phyloP scores from a whole-genome alignment of 2,329 filamentous ascomycete species.

The Ophiobolus disseminans region DNA sequence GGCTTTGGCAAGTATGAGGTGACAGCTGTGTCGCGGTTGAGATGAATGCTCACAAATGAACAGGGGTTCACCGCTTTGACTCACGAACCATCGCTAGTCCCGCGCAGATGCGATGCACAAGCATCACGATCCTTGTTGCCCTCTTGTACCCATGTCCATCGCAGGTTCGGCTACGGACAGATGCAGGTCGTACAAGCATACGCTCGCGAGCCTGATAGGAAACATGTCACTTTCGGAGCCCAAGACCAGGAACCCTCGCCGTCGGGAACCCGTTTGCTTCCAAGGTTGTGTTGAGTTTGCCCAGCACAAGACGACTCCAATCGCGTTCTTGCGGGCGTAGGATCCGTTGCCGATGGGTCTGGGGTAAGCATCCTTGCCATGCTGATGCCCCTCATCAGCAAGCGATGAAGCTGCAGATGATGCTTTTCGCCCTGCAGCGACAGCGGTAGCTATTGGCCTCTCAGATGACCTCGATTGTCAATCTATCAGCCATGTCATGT shows the following conservation, averaged over 20 bases:
- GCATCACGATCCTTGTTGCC: not conserved
- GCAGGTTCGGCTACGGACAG: not conserved
- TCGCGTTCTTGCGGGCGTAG: not conserved
- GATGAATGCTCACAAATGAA: too few species aligned
- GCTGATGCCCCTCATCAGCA: not conserved
- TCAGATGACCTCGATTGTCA: not conserved
- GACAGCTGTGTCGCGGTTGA: too few species aligned
- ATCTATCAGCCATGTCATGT: too few species aligned
- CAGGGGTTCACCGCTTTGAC: conserved; percentile 1
- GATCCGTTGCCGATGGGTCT: not conserved
- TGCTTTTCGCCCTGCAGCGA: not conserved
- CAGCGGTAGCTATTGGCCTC: not conserved
- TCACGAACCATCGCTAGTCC: not conserved
- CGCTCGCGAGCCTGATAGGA: not conserved
- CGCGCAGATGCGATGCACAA: not conserved
- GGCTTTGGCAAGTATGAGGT: too few species aligned
- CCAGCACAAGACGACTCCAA: not conserved
- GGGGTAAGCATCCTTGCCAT: not conserved
- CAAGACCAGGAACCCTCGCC: not conserved
- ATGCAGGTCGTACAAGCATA: not conserved
- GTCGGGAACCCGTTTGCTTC: not conserved
- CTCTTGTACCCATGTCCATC: not conserved
- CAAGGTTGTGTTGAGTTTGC: not conserved
- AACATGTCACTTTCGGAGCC: not conserved
- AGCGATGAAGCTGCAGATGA: not conserved